phyloP scores from a whole-genome alignment of 257 asterid genomes.

The Solanum boliviense region DNA sequence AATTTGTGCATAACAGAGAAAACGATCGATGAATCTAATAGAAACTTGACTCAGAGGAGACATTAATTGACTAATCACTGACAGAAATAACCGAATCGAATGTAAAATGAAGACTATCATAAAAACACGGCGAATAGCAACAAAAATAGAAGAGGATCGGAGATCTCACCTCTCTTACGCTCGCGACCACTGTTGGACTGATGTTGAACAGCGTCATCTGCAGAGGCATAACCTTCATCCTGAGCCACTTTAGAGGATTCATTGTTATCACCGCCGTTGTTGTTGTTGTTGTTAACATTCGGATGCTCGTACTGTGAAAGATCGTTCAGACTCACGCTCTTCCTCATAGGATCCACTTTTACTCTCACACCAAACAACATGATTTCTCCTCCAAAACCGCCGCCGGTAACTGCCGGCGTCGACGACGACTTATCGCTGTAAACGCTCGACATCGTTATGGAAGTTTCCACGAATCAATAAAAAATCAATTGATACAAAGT shows the following conservation, averaged over 20 bases:
- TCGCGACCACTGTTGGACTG: constrained; percentile 44
- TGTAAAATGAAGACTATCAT: background rate
- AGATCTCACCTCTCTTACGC: constrained; percentile 86
- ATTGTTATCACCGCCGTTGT: background rate
- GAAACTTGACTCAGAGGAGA: background rate
- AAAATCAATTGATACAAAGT: background rate
- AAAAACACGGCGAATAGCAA: background rate
- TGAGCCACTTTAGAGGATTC: background rate
- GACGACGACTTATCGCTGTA: background rate
- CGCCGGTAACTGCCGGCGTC: background rate
- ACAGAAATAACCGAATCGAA: background rate
- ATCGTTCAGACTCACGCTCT: constrained; percentile 8
- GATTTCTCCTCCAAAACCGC: background rate
- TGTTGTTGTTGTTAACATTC: background rate
- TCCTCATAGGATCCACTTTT: constrained; percentile 13
- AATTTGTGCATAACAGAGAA: background rate
- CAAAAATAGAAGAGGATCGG: background rate
- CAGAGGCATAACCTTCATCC: background rate
- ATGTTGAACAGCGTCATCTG: constrained; percentile 19
- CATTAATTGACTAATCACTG: background rate
- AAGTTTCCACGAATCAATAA: background rate
- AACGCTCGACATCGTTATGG: background rate
- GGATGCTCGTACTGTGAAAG: constrained; percentile 10
- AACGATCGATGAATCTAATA: background rate
- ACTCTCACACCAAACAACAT: constrained; percentile 14